Evolutionary conservation across 2,329 filamentous ascomycete genomes (phyloP).

Genomic region (Cercospora sp.): DNA sequence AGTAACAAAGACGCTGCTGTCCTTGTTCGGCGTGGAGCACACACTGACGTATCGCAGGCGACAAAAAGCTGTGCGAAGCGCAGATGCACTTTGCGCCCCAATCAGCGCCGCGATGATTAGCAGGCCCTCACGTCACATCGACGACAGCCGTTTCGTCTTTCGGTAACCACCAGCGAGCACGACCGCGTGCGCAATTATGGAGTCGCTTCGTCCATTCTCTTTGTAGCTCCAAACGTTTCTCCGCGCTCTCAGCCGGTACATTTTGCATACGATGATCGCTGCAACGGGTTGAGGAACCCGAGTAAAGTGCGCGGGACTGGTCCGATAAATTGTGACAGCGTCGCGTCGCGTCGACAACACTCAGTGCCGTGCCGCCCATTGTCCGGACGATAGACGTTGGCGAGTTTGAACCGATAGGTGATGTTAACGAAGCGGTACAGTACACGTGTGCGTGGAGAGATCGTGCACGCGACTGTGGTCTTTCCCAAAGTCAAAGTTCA

Average conservation of each 20-base stretch:
- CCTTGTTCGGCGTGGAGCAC: conserved; percentile 5
- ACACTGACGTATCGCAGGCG: conserved; percentile 4
- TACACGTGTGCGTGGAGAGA: background rate
- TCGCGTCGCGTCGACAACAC: background rate
- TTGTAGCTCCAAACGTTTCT: background rate
- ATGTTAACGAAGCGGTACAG: background rate
- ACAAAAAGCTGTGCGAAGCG: conserved; percentile 7
- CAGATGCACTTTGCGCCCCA: conserved; percentile 8
- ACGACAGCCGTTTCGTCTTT: conserved; percentile 3
- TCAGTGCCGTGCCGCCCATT: background rate
- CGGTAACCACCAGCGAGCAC: background rate
- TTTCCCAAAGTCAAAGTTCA: background rate
- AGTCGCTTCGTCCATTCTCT: background rate
- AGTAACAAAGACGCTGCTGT: conserved; percentile 3
- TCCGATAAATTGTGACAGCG: background rate
- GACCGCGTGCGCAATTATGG: background rate
- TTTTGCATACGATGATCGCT: background rate
- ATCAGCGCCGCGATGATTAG: conserved; percentile 17
- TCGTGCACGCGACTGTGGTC: background rate
- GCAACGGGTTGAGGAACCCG: background rate
- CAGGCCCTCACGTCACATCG: conserved; percentile 15
- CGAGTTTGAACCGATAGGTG: background rate
- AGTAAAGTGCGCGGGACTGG: background rate
- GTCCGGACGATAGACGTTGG: background rate
- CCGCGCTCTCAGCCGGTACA: background rate